Percentiles rank a stretch among this genome's conserved stretches.
phyloP scores from a whole-genome alignment of 306 rosid species.

The Macrotyloma uniflorum region DNA sequence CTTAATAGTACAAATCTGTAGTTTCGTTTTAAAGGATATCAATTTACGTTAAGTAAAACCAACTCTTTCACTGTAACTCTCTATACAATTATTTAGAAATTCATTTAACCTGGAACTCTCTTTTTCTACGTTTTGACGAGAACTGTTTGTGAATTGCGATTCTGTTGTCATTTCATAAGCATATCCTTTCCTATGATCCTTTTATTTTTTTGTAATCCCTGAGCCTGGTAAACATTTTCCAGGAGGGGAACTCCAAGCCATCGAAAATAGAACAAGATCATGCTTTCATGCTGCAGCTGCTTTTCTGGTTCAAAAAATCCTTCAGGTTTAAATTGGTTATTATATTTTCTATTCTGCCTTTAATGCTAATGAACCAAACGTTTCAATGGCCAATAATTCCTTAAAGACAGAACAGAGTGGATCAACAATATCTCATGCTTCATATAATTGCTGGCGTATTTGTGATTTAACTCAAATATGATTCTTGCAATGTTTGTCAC shows the following conservation, averaged over 20 bases:
- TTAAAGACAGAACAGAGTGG: neutral
- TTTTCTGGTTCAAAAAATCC: conserved; percentile 92
- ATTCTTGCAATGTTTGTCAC: neutral
- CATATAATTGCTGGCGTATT: neutral
- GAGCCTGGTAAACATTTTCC: conserved; percentile 44
- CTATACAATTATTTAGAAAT: conserved; percentile 15
- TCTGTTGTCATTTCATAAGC: conserved; percentile 5
- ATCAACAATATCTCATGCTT: conserved; percentile 17
- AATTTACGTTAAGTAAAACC: conserved; percentile 12
- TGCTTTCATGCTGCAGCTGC: conserved; percentile 89
- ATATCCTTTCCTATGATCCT: conserved; percentile 13
- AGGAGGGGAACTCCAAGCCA: conserved; percentile 87
- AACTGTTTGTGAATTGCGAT: conserved; percentile 22
- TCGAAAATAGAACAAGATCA: conserved; percentile 73
- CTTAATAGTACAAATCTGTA: neutral
- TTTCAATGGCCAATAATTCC: conserved; percentile 7
- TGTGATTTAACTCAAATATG: conserved; percentile 27
- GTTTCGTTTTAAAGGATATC: conserved; percentile 7
- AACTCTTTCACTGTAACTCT: neutral
- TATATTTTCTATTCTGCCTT: conserved; percentile 24
- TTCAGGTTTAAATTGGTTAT: conserved; percentile 65
- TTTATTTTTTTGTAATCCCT: conserved; percentile 27
- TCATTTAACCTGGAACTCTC: conserved; percentile 23
- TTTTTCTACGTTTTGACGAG: conserved; percentile 20
- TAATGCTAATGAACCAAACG: conserved; percentile 12